These are phyloP conservation scores for Fusarium subglutinans DNA, from an alignment of 2,329 filamentous ascomycete genomes.

Conservation along the genomic window DNA sequence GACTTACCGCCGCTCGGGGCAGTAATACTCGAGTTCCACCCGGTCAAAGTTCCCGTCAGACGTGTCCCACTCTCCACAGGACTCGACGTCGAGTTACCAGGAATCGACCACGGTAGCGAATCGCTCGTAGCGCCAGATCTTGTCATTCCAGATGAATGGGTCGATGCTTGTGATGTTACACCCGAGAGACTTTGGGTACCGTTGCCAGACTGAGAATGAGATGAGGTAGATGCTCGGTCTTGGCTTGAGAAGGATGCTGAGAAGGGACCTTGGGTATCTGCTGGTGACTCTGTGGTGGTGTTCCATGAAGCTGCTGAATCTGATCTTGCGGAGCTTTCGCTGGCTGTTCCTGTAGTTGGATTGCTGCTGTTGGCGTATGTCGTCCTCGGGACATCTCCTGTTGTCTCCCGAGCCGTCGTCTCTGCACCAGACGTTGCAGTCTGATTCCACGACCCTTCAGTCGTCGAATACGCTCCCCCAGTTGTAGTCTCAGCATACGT, in stretches of 20 bases:
- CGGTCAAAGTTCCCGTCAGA: conserved; percentile 6
- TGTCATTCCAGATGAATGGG: not conserved
- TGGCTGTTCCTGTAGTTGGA: not conserved
- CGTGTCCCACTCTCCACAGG: conserved; percentile 9
- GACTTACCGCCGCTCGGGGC: not conserved
- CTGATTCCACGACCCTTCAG: not conserved
- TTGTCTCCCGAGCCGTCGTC: not conserved
- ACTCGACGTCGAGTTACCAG: conserved; percentile 18
- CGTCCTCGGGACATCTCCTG: not conserved
- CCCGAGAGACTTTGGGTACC: not conserved
- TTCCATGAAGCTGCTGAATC: conserved; percentile 2
- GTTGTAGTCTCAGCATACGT: not conserved
- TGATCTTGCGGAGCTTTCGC: not conserved
- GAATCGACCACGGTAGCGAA: conserved; percentile 18
- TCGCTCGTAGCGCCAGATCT: not conserved
- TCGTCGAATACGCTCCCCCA: not conserved
- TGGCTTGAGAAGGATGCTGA: not conserved
- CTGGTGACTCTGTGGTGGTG: not conserved
- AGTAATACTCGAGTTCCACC: conserved; percentile 29
- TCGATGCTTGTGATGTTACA: not conserved
- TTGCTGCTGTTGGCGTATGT: not conserved
- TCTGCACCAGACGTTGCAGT: not conserved
- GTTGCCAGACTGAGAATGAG: not conserved
- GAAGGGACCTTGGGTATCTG: not conserved
- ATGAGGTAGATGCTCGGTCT: not conserved